Percentiles rank a stretch among this genome's conserved stretches.
phyloP scores from a whole-genome alignment of 1,284 basidiomycete genomes.

The Puccinia triticina region DNA sequence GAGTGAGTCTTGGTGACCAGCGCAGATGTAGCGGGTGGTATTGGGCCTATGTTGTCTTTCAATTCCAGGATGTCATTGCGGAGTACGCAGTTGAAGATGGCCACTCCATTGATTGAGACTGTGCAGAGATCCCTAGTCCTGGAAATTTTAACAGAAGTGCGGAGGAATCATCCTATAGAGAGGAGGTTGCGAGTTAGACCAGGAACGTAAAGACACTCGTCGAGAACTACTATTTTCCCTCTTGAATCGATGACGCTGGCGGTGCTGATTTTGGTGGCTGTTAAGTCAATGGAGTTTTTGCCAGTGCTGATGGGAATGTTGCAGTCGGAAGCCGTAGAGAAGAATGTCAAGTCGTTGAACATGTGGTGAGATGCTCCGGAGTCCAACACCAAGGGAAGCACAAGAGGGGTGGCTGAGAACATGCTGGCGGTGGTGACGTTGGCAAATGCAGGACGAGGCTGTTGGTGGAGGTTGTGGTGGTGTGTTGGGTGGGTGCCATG shows the following conservation, averaged over 20 bases:
- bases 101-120: neutral
- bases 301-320: too few relatives aligned
- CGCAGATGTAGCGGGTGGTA: too few relatives aligned
- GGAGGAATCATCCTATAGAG: too few relatives aligned
- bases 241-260: neutral
- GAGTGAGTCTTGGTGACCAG: too few relatives aligned
- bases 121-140: too few relatives aligned
- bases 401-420: too few relatives aligned
- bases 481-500: too few relatives aligned
- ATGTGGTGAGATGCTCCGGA: slow-evolving; percentile 10
- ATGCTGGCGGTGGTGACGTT: too few relatives aligned
- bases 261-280: neutral
- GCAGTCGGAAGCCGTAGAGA: neutral
- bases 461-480: too few relatives aligned
- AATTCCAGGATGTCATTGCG: neutral
- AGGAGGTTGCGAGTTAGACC: neutral
- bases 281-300: neutral
- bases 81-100: neutral
- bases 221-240: neutral
- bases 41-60: too few relatives aligned
- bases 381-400: neutral
- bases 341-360: neutral
- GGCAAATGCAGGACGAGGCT: too few relatives aligned
- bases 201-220: neutral
- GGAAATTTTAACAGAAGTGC: neutral